phyloP scores from a whole-genome alignment of 2,329 filamentous ascomycete species.

The Xylariaceae sp. region DNA sequence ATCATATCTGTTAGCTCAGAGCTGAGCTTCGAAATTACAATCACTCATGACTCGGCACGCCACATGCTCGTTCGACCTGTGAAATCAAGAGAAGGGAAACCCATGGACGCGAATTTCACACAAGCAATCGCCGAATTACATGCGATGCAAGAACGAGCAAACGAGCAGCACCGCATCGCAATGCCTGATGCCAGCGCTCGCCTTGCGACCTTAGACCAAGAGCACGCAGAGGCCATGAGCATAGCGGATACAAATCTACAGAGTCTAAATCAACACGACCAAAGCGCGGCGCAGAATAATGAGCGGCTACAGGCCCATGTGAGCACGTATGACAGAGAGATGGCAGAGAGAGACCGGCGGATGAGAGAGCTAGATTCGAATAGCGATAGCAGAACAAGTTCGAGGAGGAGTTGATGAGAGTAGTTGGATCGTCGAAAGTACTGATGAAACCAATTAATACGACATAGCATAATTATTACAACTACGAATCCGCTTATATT shows the following conservation, averaged over 20 bases:
- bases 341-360: conserved; percentile 15
- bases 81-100: neutral
- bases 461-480: too few species aligned
- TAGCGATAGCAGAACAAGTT: conserved; percentile 1
- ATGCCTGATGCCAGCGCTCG: conserved; percentile 17
- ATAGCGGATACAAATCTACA: conserved; percentile 9
- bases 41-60: neutral
- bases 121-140: conserved; percentile 12
- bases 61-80: neutral
- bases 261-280: conserved; percentile 3
- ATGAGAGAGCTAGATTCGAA: conserved; percentile 5
- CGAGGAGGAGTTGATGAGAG: neutral
- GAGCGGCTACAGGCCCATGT: conserved; percentile 8
- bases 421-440: too few species aligned
- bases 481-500: too few species aligned
- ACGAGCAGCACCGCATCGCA: conserved; percentile 14
- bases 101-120: conserved; percentile 12
- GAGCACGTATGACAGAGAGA: conserved; percentile 7
- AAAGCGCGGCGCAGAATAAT: conserved; percentile 1
- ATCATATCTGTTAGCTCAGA: neutral
- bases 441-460: too few species aligned
- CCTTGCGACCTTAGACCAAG: conserved; percentile 13
- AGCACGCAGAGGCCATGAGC: conserved; percentile 14
- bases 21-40: neutral
- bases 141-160: conserved; percentile 13